Evolutionary conservation across 108 stramenopile species (phyloP).

Genomic region (Pseudonitzschia multistriata): DNA sequence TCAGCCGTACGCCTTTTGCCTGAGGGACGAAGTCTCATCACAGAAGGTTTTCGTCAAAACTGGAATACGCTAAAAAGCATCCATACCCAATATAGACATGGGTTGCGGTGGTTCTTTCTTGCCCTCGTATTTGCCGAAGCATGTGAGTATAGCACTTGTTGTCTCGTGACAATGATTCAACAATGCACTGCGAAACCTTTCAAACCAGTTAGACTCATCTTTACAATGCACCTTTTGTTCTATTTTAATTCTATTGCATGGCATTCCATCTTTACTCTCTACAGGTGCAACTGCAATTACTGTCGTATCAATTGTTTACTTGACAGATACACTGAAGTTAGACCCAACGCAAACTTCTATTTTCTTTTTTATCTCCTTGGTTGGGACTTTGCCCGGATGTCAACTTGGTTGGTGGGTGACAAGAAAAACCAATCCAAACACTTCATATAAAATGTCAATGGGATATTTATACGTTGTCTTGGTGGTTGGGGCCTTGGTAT

Average conservation of each 20-base stretch:
- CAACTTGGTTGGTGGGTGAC: slow-evolving; percentile 34
- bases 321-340: slow-evolving; percentile 46
- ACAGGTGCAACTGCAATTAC: slow-evolving; percentile 26
- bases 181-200: too few species aligned
- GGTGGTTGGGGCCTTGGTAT: slow-evolving; percentile 9
- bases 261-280: too few species aligned
- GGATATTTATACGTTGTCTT: slow-evolving; percentile 4
- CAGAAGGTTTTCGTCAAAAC: slow-evolving; percentile 49
- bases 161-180: too few species aligned
- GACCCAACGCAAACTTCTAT: slow-evolving; percentile 42
- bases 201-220: too few species aligned
- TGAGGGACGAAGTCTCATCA: slow-evolving; percentile 31
- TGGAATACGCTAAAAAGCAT: slow-evolving; percentile 46
- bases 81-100: slow-evolving; percentile 28
- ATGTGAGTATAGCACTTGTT: too few species aligned
- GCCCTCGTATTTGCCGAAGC: slow-evolving; percentile 56
- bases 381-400: slow-evolving; percentile 11
- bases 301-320: slow-evolving; percentile 50
- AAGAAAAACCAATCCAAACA: slow-evolving; percentile 38
- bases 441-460: slow-evolving; percentile 49
- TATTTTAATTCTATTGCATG: background rate
- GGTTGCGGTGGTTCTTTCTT: slow-evolving; percentile 50
- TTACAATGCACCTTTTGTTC: too few species aligned
- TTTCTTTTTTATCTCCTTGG: slow-evolving; percentile 47
- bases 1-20: slow-evolving; percentile 38